These are phyloP conservation scores for Gastrodia elata DNA, from an alignment of 106 monocot genomes.

Conservation along the genomic window DNA sequence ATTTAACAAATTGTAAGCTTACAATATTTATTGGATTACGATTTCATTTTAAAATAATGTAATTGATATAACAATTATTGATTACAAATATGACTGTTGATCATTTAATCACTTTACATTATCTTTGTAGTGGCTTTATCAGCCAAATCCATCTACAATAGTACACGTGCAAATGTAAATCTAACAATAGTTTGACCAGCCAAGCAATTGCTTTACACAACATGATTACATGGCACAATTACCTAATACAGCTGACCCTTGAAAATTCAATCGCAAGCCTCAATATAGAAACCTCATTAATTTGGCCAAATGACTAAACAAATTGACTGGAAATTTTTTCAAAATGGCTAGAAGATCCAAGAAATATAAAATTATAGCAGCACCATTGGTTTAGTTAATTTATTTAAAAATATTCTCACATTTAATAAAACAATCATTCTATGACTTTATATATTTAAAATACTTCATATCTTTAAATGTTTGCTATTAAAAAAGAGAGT, in stretches of 20 bases:
- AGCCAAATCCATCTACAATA: not conserved
- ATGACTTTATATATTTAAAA: too few species aligned
- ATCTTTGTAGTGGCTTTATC: not conserved
- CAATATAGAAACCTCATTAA: slow-evolving; percentile 1
- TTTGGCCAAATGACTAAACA: not conserved
- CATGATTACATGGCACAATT: not conserved
- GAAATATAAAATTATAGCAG: too few species aligned
- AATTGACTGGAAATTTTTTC: not conserved
- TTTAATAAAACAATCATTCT: too few species aligned
- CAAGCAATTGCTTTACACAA: not conserved
- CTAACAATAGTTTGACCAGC: not conserved
- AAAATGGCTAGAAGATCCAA: too few species aligned
- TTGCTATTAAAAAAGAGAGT: too few species aligned
- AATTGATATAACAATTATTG: not conserved
- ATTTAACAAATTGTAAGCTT: not conserved
- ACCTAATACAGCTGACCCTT: too few species aligned
- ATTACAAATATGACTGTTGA: not conserved
- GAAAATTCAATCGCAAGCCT: not conserved
- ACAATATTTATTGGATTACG: not conserved
- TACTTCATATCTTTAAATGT: too few species aligned
- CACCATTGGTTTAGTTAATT: too few species aligned
- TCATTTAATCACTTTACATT: not conserved
- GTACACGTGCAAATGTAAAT: not conserved
- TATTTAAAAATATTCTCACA: too few species aligned
- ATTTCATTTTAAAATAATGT: not conserved